A percentile compares a stretch with the other conserved stretches of the same genome.
These are phyloP conservation scores for Orbilia javanica DNA, from an alignment of 2,329 filamentous ascomycete genomes.

Conservation along the genomic window DNA sequence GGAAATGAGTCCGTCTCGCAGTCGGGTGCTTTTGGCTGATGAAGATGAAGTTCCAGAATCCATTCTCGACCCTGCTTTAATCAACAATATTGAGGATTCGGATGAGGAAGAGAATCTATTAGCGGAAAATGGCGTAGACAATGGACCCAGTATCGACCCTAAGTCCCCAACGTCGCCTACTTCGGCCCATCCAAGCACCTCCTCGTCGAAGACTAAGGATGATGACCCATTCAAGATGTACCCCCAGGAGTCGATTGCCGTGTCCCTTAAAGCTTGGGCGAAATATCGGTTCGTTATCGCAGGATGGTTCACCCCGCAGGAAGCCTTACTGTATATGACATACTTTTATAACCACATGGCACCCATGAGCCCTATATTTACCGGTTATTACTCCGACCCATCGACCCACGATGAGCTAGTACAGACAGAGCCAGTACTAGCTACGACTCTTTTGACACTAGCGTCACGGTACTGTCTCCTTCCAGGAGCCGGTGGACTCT, in stretches of 20 bases:
- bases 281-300: conserved; percentile 94
- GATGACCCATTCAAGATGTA: conserved; percentile 57
- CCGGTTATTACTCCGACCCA: conserved; percentile 71
- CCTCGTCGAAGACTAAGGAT: conserved; percentile 51
- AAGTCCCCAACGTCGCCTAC: conserved; percentile 49
- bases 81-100: conserved; percentile 47
- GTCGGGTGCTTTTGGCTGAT: conserved; percentile 58
- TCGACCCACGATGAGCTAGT: conserved; percentile 82
- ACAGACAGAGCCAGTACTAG: conserved; percentile 90
- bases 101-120: conserved; percentile 41
- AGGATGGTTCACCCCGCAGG: conserved; percentile 93
- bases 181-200: conserved; percentile 43
- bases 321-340: conserved; percentile 92
- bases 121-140: conserved; percentile 24
- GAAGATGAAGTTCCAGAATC: conserved; percentile 58
- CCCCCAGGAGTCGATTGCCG: conserved; percentile 66
- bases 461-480: conserved; percentile 87
- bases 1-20: conserved; percentile 54
- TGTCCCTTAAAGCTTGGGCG: conserved; percentile 86
- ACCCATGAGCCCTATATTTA: conserved; percentile 91
- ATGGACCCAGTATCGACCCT: background rate
- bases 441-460: conserved; percentile 90
- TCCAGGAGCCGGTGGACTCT: conserved; percentile 81
- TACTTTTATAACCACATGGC: conserved; percentile 96
- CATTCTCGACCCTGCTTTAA: conserved; percentile 48